Conservation (phyloP, 345 rosid genomes). For the Orychophragmus violaceus region DNA sequence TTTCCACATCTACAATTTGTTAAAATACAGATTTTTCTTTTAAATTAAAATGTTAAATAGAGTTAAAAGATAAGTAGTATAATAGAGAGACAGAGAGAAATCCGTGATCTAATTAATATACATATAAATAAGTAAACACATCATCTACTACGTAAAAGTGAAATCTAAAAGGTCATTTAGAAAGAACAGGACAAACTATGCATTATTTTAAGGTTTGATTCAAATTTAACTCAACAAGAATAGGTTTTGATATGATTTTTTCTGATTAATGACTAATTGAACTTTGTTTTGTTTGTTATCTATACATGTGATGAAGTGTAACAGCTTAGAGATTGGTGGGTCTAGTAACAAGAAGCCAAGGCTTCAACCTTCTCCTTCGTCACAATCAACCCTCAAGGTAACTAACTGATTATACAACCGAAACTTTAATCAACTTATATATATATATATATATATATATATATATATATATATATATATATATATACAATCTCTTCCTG, state of each 20-base stretch:
- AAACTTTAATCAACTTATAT: not conserved
- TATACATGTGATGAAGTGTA: constrained; percentile 43
- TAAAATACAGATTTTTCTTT: not conserved
- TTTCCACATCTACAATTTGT: not conserved
- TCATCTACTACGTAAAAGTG: not conserved
- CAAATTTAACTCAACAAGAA: constrained; percentile 6
- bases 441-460: not conserved
- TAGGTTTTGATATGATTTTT: not conserved
- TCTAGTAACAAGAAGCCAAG: constrained; percentile 75
- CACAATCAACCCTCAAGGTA: constrained; percentile 78
- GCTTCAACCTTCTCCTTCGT: constrained; percentile 68
- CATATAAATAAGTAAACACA: not conserved
- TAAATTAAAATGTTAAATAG: not conserved
- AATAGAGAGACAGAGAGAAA: not conserved
- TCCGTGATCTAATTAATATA: not conserved
- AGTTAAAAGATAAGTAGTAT: not conserved
- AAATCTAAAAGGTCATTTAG: not conserved
- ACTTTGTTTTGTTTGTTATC: constrained; percentile 7
- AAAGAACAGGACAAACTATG: not conserved
- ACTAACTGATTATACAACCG: constrained; percentile 1
- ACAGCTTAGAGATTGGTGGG: constrained; percentile 69
- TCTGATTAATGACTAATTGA: not conserved
- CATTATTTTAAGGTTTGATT: constrained; percentile 17
- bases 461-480: not conserved
- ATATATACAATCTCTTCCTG: constrained; percentile 14